Percentiles rank a stretch among this genome's conserved stretches.
Conservation (phyloP, 164 flowering plant species). For the Buxus sempervirens region DNA sequence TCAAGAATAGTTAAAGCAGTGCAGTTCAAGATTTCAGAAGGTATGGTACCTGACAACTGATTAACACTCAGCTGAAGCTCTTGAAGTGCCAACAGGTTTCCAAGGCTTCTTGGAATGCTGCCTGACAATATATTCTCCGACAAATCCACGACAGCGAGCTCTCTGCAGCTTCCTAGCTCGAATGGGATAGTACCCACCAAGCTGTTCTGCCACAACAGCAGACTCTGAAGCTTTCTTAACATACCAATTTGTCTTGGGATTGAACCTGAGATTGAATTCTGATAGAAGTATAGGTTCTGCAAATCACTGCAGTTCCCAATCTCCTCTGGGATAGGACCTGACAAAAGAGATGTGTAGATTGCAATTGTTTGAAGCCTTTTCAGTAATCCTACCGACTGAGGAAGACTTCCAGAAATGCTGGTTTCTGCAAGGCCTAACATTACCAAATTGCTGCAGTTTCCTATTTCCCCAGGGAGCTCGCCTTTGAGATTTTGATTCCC, state of each 20-base stretch:
- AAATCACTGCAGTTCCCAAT: slow-evolving; percentile 76
- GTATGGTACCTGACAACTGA: slow-evolving; percentile 71
- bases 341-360: slow-evolving; percentile 65
- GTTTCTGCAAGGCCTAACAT: slow-evolving; percentile 88
- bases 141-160: slow-evolving; percentile 59
- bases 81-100: slow-evolving; percentile 48
- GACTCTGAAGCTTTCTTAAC: slow-evolving; percentile 59
- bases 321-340: slow-evolving; percentile 87
- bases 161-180: slow-evolving; percentile 71
- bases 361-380: slow-evolving; percentile 68
- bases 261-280: slow-evolving; percentile 79
- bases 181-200: slow-evolving; percentile 77
- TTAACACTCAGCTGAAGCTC: slow-evolving; percentile 81
- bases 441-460: slow-evolving; percentile 65
- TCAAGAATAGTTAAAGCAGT: slow-evolving; percentile 61
- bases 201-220: slow-evolving; percentile 85
- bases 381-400: slow-evolving; percentile 65
- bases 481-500: slow-evolving; percentile 89
- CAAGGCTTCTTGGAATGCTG: slow-evolving; percentile 64
- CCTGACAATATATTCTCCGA: slow-evolving; percentile 75
- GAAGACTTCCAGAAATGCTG: slow-evolving; percentile 73
- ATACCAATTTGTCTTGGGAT: slow-evolving; percentile 63
- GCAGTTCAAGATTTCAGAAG: slow-evolving; percentile 60
- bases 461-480: slow-evolving; percentile 76
- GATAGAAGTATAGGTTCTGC: slow-evolving; percentile 75